Conservation (phyloP, 768 basidiomycete species). For the Amanita molliuscula region DNA sequence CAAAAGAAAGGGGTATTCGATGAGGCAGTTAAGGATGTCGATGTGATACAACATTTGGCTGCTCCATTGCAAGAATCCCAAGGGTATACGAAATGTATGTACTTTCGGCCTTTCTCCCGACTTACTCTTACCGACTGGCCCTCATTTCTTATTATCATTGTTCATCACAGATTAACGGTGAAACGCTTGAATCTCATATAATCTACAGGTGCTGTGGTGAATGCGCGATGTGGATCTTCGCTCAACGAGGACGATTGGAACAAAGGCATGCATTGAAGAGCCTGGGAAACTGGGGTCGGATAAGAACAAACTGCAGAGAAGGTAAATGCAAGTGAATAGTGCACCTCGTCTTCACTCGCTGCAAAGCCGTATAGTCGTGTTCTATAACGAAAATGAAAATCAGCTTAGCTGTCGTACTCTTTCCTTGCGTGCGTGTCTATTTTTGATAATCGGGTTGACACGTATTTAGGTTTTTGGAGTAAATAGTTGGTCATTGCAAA, state of each 20-base stretch:
- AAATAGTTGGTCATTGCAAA: neutral
- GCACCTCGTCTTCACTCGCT: neutral
- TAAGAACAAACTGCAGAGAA: slow-evolving; percentile 42
- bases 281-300: slow-evolving; percentile 39
- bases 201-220: slow-evolving; percentile 41
- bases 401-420: slow-evolving; percentile 33
- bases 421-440: slow-evolving; percentile 32
- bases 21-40: slow-evolving; percentile 66
- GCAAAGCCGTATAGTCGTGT: slow-evolving; percentile 32
- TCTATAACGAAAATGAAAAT: slow-evolving; percentile 30
- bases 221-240: slow-evolving; percentile 12
- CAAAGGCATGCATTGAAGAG: slow-evolving; percentile 28
- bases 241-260: slow-evolving; percentile 55
- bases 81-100: slow-evolving; percentile 29
- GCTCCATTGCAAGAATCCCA: slow-evolving; percentile 43
- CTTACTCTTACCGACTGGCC: neutral
- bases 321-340: slow-evolving; percentile 26
- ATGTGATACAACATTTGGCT: slow-evolving; percentile 61
- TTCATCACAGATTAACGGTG: slow-evolving; percentile 21
- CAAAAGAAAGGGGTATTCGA: slow-evolving; percentile 60
- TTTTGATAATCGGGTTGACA: neutral
- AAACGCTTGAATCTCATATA: slow-evolving; percentile 65
- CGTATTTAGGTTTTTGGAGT: neutral
- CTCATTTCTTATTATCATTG: neutral
- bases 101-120: neutral